Percentiles rank a stretch among this genome's conserved stretches.
Evolutionary conservation across 148 eudicot genomes (phyloP).

Genomic region (Pharnaceum exiguum): DNA sequence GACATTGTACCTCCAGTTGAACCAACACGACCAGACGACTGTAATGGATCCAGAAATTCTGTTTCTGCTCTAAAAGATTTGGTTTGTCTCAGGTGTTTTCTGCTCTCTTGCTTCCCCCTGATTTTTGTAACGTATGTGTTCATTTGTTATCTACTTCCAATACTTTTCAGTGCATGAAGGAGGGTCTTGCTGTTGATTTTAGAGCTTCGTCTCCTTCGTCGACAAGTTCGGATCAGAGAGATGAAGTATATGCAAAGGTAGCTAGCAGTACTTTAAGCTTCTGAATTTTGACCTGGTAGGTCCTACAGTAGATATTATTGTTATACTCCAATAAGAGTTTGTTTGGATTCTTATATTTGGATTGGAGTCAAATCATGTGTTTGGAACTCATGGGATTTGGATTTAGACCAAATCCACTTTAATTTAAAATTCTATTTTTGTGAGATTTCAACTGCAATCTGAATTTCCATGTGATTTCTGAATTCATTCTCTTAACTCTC

Average conservation of each 20-base stretch:
- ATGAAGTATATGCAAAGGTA: constrained; percentile 81
- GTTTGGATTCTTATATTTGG: too few relatives aligned
- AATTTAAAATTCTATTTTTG: too few relatives aligned
- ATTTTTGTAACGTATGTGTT: constrained; percentile 3
- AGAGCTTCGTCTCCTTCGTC: constrained; percentile 59
- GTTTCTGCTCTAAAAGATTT: constrained; percentile 66
- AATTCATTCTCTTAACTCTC: too few relatives aligned
- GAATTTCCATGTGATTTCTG: too few relatives aligned
- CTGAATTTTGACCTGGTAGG: neutral
- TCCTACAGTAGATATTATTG: too few relatives aligned
- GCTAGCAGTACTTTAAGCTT: neutral
- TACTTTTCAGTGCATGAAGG: constrained; percentile 56
- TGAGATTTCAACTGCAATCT: too few relatives aligned
- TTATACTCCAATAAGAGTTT: too few relatives aligned
- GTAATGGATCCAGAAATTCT: constrained; percentile 40
- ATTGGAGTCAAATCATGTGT: too few relatives aligned
- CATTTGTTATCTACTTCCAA: constrained; percentile 9
- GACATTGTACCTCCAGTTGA: constrained; percentile 38
- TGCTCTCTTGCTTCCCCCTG: neutral
- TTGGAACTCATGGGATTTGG: too few relatives aligned
- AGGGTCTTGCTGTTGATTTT: constrained; percentile 70
- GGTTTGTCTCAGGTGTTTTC: constrained; percentile 30
- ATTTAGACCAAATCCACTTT: too few relatives aligned
- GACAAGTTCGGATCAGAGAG: constrained; percentile 39
- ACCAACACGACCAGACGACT: constrained; percentile 39